Conservation (phyloP, 495 filamentous ascomycete species). For the Aspergillus cristatus region DNA sequence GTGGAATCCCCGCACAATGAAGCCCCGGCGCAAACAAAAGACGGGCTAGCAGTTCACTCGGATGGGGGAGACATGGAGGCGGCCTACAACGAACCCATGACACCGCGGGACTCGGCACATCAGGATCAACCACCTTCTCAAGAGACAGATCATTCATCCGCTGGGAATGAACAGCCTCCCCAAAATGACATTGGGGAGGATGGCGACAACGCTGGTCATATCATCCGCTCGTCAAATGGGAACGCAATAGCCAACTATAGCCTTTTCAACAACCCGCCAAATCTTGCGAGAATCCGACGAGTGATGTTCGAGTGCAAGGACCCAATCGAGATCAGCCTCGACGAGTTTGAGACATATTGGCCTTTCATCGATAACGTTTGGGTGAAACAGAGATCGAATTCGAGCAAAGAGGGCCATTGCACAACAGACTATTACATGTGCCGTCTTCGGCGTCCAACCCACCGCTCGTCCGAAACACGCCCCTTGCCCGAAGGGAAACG, state of each 20-base stretch:
- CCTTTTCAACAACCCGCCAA: conserved; percentile 37
- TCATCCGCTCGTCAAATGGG: no score
- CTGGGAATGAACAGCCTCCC: neutral
- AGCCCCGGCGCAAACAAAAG: conserved; percentile 3
- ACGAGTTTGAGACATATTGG: conserved; percentile 46
- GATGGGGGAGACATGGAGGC: conserved; percentile 9
- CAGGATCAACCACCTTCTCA: conserved; percentile 6
- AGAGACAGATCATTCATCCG: neutral
- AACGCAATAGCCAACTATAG: conserved; percentile 6
- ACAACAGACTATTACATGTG: conserved; percentile 47
- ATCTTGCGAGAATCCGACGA: conserved; percentile 35
- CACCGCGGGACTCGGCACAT: conserved; percentile 6
- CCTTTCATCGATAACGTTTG: conserved; percentile 47
- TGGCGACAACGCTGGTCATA: no score
- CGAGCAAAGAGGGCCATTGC: conserved; percentile 40
- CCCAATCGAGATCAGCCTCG: conserved; percentile 41
- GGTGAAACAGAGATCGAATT: conserved; percentile 43
- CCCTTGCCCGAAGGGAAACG: conserved; percentile 44
- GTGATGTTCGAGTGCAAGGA: conserved; percentile 44
- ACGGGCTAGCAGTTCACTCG: conserved; percentile 2
- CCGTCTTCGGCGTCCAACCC: conserved; percentile 36
- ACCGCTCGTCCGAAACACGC: conserved; percentile 31
- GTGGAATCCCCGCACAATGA: conserved; percentile 9
- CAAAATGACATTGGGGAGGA: no score
- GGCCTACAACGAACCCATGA: neutral